A percentile compares a stretch with the other conserved stretches of the same genome.
phyloP scores from a whole-genome alignment of 2,329 filamentous ascomycete species.

The Drechslerella coelobrocha region DNA sequence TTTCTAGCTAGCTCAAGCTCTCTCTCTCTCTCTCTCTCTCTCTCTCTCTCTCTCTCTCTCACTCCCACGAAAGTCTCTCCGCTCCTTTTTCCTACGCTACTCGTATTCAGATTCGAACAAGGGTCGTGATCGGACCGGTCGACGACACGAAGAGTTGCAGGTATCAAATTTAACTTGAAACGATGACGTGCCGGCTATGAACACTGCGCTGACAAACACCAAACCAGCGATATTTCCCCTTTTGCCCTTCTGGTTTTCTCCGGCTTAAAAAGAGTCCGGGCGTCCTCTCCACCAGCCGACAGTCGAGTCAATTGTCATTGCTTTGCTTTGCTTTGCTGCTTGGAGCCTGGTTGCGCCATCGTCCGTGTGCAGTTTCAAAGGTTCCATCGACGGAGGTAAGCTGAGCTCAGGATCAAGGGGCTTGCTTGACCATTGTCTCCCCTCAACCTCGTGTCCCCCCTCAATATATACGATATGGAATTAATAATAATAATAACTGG shows the following conservation, averaged over 20 bases:
- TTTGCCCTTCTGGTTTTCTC: no score
- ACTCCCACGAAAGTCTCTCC: no score
- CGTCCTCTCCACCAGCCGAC: no score
- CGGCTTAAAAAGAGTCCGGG: no score
- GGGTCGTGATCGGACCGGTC: conserved; percentile 23
- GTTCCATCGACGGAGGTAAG: conserved; percentile 3
- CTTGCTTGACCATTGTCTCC: no score
- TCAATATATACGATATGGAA: no score
- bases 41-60: no score
- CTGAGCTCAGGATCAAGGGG: neutral
- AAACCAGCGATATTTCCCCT: conserved; percentile 4
- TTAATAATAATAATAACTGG: neutral
- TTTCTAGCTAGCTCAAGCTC: no score
- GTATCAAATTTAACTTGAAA: conserved; percentile 48
- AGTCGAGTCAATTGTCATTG: neutral
- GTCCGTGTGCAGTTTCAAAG: conserved; percentile 7
- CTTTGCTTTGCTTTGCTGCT: conserved; percentile 1
- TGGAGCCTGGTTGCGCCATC: conserved; percentile 33
- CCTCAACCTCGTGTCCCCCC: no score
- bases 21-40: no score
- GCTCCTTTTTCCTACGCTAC: no score
- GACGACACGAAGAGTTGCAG: neutral
- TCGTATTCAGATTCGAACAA: conserved; percentile 10
- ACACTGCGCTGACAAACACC: conserved; percentile 28
- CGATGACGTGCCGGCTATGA: conserved; percentile 44